Evolutionary conservation across 805 yeast genomes (phyloP).

Genomic region (Isabelozyma pseudorhagii): DNA sequence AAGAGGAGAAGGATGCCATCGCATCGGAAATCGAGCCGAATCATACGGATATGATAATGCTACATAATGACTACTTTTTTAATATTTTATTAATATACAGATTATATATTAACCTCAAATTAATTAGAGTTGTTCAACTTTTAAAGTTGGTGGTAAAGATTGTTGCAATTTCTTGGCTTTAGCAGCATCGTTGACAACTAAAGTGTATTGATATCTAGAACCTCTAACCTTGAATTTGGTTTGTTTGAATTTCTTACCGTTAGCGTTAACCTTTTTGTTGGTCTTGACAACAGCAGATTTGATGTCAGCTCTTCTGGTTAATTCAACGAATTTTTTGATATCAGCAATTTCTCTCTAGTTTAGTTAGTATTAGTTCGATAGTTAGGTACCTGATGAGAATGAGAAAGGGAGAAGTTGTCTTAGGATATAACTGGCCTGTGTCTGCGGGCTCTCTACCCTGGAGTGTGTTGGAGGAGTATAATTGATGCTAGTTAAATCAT

Average conservation of each 20-base stretch:
- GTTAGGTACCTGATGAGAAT: neutral
- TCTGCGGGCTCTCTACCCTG: no score
- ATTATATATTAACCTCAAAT: neutral
- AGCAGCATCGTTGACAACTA: slow-evolving; percentile 90
- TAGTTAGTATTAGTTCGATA: slow-evolving; percentile 10
- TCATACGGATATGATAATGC: neutral
- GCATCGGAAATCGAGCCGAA: no score
- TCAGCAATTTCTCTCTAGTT: slow-evolving; percentile 77
- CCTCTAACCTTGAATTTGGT: slow-evolving; percentile 99
- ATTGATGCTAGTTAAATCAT: no score
- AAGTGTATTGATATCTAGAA: slow-evolving; percentile 88
- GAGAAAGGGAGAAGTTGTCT: no score
- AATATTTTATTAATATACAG: neutral
- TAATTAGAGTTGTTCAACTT: slow-evolving; percentile 34
- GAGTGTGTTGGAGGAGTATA: no score
- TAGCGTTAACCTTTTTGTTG: slow-evolving; percentile 77
- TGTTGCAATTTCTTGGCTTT: slow-evolving; percentile 97
- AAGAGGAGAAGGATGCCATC: neutral
- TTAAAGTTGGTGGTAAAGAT: slow-evolving; percentile 93
- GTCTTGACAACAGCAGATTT: slow-evolving; percentile 90
- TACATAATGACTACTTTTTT: neutral
- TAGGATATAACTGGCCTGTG: no score
- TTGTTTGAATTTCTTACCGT: slow-evolving; percentile 83
- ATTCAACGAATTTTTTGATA: slow-evolving; percentile 95
- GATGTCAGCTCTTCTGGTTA: slow-evolving; percentile 95